These are phyloP conservation scores for Colletotrichum spinosum DNA, from an alignment of 2,329 filamentous ascomycete species.

Conservation along the genomic window DNA sequence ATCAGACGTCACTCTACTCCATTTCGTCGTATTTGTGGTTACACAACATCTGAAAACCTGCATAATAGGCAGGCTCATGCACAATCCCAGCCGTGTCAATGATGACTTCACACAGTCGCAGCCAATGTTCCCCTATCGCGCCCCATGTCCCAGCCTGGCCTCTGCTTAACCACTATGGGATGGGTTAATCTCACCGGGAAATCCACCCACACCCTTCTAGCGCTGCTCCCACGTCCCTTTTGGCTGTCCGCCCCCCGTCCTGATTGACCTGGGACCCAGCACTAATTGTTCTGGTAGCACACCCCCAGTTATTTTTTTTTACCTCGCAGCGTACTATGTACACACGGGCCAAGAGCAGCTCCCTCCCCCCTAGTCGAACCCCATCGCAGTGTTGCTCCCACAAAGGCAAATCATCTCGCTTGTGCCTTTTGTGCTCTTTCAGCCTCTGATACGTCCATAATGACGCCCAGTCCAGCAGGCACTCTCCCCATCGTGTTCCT, in stretches of 20 bases:
- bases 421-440: slow-evolving; percentile 58
- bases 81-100: slow-evolving; percentile 10
- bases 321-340: slow-evolving; percentile 38
- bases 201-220: slow-evolving; percentile 53
- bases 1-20: slow-evolving; percentile 16
- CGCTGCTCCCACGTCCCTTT: slow-evolving; percentile 25
- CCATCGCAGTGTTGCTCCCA: slow-evolving; percentile 53
- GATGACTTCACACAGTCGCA: slow-evolving; percentile 33
- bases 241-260: slow-evolving; percentile 8
- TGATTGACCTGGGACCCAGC: slow-evolving; percentile 17
- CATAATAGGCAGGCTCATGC: slow-evolving; percentile 18
- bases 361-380: slow-evolving; percentile 40
- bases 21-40: background rate
- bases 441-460: slow-evolving; percentile 56
- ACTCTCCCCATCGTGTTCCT: slow-evolving; percentile 33
- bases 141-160: slow-evolving; percentile 40
- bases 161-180: slow-evolving; percentile 37
- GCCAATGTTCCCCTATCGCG: slow-evolving; percentile 44
- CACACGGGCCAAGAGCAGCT: slow-evolving; percentile 34
- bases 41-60: slow-evolving; percentile 8
- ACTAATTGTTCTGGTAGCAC: background rate
- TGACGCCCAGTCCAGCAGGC: slow-evolving; percentile 40
- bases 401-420: slow-evolving; percentile 63
- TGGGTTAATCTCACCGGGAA: slow-evolving; percentile 56
- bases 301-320: slow-evolving; percentile 21